Conservation (phyloP, 352 stramenopile species). For the Achlya hypogyna region DNA sequence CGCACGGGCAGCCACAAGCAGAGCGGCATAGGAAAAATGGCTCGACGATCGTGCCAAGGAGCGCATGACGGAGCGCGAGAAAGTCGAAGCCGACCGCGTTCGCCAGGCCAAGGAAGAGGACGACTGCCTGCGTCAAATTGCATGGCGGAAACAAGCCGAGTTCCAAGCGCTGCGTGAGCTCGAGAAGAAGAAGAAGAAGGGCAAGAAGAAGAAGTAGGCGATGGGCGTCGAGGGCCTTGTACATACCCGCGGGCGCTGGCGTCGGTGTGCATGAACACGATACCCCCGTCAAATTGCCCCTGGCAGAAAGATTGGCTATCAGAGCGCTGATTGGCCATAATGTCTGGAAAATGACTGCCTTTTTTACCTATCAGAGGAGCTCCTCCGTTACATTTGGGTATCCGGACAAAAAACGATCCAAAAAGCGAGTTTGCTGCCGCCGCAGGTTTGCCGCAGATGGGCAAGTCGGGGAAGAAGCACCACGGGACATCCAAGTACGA, state of each 20-base stretch:
- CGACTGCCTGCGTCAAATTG: constrained; percentile 52
- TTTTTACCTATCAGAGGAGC: not conserved
- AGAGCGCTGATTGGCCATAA: no score
- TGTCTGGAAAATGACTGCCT: not conserved
- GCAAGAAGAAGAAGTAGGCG: constrained; percentile 55
- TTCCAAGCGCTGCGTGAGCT: constrained; percentile 61
- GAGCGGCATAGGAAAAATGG: constrained; percentile 68
- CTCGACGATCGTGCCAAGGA: constrained; percentile 65
- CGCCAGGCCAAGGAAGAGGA: constrained; percentile 47
- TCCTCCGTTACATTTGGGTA: not conserved
- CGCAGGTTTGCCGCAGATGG: not conserved
- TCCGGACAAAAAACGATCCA: not conserved
- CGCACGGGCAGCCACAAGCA: no score
- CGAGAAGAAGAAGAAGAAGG: constrained; percentile 79
- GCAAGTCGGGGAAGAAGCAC: not conserved
- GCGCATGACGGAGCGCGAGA: constrained; percentile 35
- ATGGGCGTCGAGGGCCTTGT: no score
- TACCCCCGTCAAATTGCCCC: no score
- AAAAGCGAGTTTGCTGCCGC: no score
- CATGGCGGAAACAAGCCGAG: constrained; percentile 57
- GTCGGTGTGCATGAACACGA: no score
- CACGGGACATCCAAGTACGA: not conserved
- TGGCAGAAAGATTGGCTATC: no score
- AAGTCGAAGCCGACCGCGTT: constrained; percentile 41
- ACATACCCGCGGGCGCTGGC: no score